Evolutionary conservation across 192 early-diverging fungal species (phyloP).

Genomic region (Pilobolus umbonatus): DNA sequence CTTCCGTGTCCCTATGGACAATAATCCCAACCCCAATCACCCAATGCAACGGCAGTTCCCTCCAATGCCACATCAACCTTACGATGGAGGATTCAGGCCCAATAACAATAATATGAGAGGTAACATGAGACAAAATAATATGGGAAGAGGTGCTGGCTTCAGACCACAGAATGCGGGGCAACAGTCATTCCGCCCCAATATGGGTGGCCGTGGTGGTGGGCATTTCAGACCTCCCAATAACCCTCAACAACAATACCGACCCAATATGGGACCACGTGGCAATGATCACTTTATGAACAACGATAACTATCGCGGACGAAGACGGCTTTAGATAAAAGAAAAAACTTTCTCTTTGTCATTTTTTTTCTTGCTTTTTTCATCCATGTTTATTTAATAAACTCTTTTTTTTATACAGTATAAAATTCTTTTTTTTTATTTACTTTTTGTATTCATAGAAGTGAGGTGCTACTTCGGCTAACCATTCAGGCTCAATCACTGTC

Average conservation of each 20-base stretch:
- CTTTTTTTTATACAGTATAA: background rate
- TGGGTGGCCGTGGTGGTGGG: background rate
- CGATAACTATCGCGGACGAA: too few species aligned
- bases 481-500: conserved; percentile 86
- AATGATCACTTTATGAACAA: background rate
- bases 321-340: too few species aligned
- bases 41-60: conserved; percentile 4
- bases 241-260: background rate
- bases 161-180: conserved; percentile 4
- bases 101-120: background rate
- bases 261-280: too few species aligned
- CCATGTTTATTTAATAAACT: background rate
- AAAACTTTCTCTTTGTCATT: background rate
- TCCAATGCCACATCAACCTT: conserved; percentile 1
- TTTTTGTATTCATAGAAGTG: conserved; percentile 63
- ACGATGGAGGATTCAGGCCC: conserved; percentile 8
- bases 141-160: background rate
- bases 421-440: background rate
- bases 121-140: background rate
- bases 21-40: background rate
- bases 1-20: background rate
- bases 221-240: conserved; percentile 9
- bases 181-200: conserved; percentile 12
- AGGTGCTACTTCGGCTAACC: conserved; percentile 95
- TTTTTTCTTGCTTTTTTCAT: conserved; percentile 9